Base-by-base conservation (phyloP, 2,329 filamentous ascomycete genomes). In the Talaromyces marneffei region DNA sequence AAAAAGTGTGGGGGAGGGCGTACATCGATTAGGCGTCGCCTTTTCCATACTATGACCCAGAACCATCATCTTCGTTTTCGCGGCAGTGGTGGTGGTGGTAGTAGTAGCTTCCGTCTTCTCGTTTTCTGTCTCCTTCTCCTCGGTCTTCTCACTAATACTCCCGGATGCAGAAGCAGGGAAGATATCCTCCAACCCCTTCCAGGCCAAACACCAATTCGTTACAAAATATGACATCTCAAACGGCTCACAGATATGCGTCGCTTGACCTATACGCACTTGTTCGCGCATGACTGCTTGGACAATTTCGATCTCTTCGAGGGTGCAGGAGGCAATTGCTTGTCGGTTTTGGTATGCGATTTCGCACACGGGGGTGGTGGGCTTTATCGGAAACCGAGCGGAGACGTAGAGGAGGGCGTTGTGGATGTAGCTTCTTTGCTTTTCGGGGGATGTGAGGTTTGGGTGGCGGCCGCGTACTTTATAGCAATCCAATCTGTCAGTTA, bases 151-250 rank as follows among this genome's bases (percentile, higher is more conserved):
- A 46, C 20, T 46, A 25, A 7, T 4, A 14, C 2, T 10, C 27
- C 12, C 16, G 10, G 39, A 6, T 2, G 27, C 23, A 57, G 53
- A 33, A 35, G 55, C 9, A 18, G 44, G 44, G 8, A 52, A 14
- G n/a, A 33, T 31, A 18, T 31, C 46, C 46, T 58, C 42, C 35
- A 58, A 42, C 23, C 55, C 55, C 16, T 27, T 50, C 56, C 42
- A 58, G 4, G 56, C 42, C 44, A 35, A 23, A 37, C 55, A 48
- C 55, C 55, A 57, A 48, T 57, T 57, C 14, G 40, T 48, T 8
- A 46, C 33, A 12, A 33, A 33, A 46, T 57, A 48, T 3, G 55
- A 57, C 23, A 7, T 23, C 5, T 57, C 55, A 48, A 57, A 48
- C 40, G 40, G 40, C 14, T 57, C 55, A 23, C 55, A 57, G 25